These are phyloP conservation scores for Fomitopsis schrenkii DNA, from an alignment of 1,284 basidiomycete species.

Conservation along the genomic window DNA sequence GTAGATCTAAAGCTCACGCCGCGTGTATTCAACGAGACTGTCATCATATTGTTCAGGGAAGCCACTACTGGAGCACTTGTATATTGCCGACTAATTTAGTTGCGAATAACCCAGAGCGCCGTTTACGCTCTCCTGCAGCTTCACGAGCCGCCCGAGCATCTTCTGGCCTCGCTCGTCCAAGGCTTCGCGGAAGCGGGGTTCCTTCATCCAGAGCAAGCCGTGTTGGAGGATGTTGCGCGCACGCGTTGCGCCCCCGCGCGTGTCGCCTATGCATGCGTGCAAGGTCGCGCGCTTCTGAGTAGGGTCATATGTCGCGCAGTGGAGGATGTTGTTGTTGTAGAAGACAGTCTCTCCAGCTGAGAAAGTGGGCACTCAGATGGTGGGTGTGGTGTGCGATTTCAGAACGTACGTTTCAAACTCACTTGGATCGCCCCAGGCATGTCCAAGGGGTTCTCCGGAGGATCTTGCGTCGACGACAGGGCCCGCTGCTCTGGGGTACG, in stretches of 20 bases:
- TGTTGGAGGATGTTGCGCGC: constrained; percentile 83
- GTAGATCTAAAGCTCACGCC: not conserved
- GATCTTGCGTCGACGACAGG: constrained; percentile 49
- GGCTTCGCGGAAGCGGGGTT: constrained; percentile 45
- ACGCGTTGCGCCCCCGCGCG: constrained; percentile 56
- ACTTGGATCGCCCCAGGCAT: constrained; percentile 71
- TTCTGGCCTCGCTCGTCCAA: constrained; percentile 44
- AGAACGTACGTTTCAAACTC: constrained; percentile 51
- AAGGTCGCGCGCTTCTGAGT: constrained; percentile 59
- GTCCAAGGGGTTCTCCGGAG: constrained; percentile 53
- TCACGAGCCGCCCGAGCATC: constrained; percentile 62
- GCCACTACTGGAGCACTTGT: not conserved
- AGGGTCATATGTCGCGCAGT: constrained; percentile 66
- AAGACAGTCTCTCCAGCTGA: constrained; percentile 73
- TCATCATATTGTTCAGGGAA: no score
- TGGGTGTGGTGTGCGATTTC: not conserved
- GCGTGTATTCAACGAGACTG: no score
- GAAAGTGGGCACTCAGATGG: not conserved
- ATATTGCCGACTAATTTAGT: constrained; percentile 18
- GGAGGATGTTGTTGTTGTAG: constrained; percentile 80
- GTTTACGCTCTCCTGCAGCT: constrained; percentile 46
- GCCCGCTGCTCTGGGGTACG: constrained; percentile 59
- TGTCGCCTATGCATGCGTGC: constrained; percentile 70
- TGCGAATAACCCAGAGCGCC: constrained; percentile 53
- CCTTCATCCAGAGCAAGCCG: constrained; percentile 71